These are phyloP conservation scores for Cadophora sp. DNA, from an alignment of 2,329 filamentous ascomycete genomes.

Conservation along the genomic window DNA sequence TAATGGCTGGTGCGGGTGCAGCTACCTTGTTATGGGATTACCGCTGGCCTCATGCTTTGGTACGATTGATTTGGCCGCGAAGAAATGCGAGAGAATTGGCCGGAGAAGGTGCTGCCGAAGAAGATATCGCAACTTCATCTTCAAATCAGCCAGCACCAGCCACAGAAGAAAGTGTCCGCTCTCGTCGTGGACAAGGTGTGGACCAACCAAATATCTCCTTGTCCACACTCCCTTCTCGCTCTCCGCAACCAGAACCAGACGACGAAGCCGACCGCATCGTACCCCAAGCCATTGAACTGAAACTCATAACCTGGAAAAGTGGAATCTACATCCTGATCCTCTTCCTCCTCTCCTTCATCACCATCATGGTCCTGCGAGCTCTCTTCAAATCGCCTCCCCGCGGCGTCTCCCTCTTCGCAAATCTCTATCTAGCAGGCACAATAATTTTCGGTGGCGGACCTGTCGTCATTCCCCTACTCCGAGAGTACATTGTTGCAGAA, in stretches of 20 bases:
- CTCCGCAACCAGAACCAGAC: neutral
- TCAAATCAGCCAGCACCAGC: neutral
- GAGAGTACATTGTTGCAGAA: constrained; percentile 66
- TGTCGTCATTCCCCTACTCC: constrained; percentile 68
- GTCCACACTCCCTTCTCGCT: neutral
- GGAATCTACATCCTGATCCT: constrained; percentile 15
- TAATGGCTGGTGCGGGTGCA: constrained; percentile 64
- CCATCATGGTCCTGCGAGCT: constrained; percentile 60
- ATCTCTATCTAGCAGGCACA: constrained; percentile 50
- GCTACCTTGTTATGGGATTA: constrained; percentile 62
- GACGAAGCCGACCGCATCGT: constrained; percentile 17
- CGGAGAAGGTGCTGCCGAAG: neutral
- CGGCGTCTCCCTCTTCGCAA: constrained; percentile 62
- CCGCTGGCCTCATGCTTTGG: constrained; percentile 51
- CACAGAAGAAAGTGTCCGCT: neutral
- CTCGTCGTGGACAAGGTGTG: neutral
- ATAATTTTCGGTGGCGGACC: constrained; percentile 62
- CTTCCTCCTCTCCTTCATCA: constrained; percentile 64
- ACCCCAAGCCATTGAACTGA: constrained; percentile 6
- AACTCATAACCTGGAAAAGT: constrained; percentile 21
- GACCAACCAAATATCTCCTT: neutral
- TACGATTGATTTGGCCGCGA: neutral
- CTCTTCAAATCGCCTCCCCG: constrained; percentile 45
- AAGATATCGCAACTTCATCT: neutral
- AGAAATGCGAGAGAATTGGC: neutral